Percentiles rank a stretch among this genome's conserved stretches.
Conservation (phyloP, 305 asterid species). For the Solanum hybrid region DNA sequence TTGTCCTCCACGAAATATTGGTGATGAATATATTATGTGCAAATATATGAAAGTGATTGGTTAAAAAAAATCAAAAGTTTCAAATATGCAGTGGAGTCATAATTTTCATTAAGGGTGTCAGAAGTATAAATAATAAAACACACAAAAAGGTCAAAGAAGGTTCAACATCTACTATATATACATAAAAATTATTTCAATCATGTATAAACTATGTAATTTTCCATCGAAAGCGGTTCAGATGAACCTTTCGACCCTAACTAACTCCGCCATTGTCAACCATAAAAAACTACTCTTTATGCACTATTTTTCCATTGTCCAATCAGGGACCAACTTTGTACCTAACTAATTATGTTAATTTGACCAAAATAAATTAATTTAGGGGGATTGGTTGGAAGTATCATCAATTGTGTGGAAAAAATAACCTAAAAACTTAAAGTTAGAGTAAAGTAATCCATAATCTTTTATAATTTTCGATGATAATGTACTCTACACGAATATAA, state of each 20-base stretch:
- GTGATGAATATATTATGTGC: no score
- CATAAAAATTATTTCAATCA: no score
- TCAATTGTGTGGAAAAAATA: neutral
- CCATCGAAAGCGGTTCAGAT: fast-evolving
- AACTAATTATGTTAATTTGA: neutral
- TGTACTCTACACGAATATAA: neutral
- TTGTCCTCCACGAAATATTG: no score
- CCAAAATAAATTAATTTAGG: neutral
- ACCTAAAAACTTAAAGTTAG: neutral
- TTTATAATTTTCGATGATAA: neutral
- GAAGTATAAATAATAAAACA: no score
- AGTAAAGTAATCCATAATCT: neutral
- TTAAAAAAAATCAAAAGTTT: no score
- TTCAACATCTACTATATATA: no score
- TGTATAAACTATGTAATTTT: no score
- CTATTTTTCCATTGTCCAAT: neutral
- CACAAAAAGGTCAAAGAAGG: no score
- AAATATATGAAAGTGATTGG: no score
- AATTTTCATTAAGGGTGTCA: no score
- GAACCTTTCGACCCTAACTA: no score
- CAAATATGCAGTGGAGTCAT: no score
- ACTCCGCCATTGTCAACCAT: neutral
- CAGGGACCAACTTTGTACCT: neutral
- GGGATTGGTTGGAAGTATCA: neutral
- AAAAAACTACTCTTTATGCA: neutral